Evolutionary conservation across 352 stramenopile genomes (phyloP).

Genomic region (Phytophthora nicotianae): DNA sequence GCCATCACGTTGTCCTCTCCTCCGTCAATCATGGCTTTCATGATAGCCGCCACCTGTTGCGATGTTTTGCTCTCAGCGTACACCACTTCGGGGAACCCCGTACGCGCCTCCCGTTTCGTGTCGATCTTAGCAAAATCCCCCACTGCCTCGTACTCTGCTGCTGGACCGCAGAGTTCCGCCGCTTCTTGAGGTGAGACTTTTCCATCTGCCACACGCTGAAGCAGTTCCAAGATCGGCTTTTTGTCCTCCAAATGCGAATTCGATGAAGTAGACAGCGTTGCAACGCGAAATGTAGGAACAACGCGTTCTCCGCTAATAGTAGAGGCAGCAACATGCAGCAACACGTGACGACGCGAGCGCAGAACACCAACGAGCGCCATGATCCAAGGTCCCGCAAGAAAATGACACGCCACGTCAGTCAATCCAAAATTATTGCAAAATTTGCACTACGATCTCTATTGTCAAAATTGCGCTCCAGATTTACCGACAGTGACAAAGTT

Average conservation of each 20-base stretch:
- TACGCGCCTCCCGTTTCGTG: slow-evolving; percentile 84
- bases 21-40: slow-evolving; percentile 86
- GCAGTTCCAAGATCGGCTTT: slow-evolving; percentile 46
- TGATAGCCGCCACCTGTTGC: slow-evolving; percentile 89
- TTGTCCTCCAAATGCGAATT: slow-evolving; percentile 21
- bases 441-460: slow-evolving; percentile 12
- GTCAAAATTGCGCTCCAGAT: slow-evolving; percentile 9
- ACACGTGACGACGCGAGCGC: slow-evolving; percentile 8
- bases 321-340: slow-evolving; percentile 11
- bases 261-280: slow-evolving; percentile 24
- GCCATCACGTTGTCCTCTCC: slow-evolving; percentile 76
- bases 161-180: slow-evolving; percentile 29
- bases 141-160: slow-evolving; percentile 55
- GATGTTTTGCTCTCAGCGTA: slow-evolving; percentile 95
- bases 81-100: slow-evolving; percentile 95
- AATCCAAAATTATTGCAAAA: slow-evolving; percentile 20
- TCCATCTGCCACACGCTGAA: slow-evolving; percentile 63
- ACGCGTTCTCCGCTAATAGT: background rate
- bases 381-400: background rate
- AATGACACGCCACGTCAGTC: slow-evolving; percentile 27
- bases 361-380: slow-evolving; percentile 24
- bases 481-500: background rate
- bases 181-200: slow-evolving; percentile 43
- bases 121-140: slow-evolving; percentile 87
- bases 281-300: slow-evolving; percentile 1